Evolutionary conservation across 768 basidiomycete species (phyloP), one percentile per base, ranked within the genome.

Genomic region (Lactifluus piperatus): DNA sequence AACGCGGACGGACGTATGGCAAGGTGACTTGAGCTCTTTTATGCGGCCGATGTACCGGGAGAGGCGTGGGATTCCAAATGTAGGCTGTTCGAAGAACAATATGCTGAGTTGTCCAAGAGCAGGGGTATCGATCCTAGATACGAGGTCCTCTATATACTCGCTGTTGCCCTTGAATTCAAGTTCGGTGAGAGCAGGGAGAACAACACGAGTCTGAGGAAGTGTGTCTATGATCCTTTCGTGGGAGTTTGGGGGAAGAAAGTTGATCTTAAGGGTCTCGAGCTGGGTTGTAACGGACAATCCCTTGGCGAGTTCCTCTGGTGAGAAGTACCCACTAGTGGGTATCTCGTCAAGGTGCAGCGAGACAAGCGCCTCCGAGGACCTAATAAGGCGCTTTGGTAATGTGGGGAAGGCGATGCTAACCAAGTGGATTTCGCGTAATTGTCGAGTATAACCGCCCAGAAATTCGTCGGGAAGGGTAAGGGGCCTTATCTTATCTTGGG

Each of bases 71-170:
- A 53, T 26, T 29, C 27, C 34, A 22, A 58, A 39, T 14, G 13
- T 18, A 11, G n/a, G 37, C 24, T 53, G 36, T 13, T 58, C 29
- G 27, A 39, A 53, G n/a, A 41, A 48, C 29, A 22, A 18, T 2
- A 53, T 7, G 13, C 9, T 9, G 36, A 51, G 4, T 11, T 22
- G 2, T 20, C 18, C 46, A 16, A 58, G 51, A 1, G 8, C 36
- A 39, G 57, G 57, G 5, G 34, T 36, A 7, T 52, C 51, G 2
- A 58, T 48, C 18, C 13, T 36, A 22, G 51, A 39, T 16, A 48
- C n/a, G 14, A 58, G 27, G 27, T 48, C 57, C 18, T 53, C 57
- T 27, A 58, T 4, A 36, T 53, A 58, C 29, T 41, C 36, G 37
- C 51, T 29, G 22, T 7, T 20, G 5, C 57, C 57, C 9, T 26